Percentiles rank a stretch among this genome's conserved stretches.
These are phyloP conservation scores for Solanum virginianum DNA, from an alignment of 257 asterid genomes.

Conservation along the genomic window DNA sequence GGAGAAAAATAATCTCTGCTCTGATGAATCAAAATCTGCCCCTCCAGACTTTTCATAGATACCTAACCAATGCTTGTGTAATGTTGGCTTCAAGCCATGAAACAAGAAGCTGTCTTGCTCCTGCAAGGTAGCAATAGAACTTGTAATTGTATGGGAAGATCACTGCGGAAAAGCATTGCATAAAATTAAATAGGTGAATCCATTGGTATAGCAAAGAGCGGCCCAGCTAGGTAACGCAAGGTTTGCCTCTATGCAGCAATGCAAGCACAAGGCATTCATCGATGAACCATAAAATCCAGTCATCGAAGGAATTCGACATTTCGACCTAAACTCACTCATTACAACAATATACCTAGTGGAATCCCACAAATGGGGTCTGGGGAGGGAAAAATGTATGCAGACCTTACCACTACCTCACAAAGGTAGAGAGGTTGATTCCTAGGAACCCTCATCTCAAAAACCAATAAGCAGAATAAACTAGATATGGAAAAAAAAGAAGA, in stretches of 20 bases:
- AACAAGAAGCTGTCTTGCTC: slow-evolving; percentile 24
- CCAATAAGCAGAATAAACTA: no score
- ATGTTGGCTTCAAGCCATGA: slow-evolving; percentile 51
- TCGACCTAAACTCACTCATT: background rate
- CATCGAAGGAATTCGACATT: background rate
- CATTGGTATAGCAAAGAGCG: background rate
- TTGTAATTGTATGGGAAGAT: background rate
- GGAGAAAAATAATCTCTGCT: slow-evolving; percentile 50
- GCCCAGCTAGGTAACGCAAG: background rate
- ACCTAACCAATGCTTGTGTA: slow-evolving; percentile 74
- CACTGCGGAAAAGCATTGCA: background rate
- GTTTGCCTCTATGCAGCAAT: background rate
- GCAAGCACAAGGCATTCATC: background rate
- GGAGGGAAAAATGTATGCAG: no score
- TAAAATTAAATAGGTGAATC: background rate
- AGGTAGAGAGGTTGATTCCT: no score
- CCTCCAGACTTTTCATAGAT: slow-evolving; percentile 43
- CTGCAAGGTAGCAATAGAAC: slow-evolving; percentile 21
- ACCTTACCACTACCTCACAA: no score
- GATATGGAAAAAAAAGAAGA: no score
- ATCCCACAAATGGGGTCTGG: no score
- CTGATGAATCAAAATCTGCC: slow-evolving; percentile 56
- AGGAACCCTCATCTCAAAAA: no score
- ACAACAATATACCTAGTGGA: no score
- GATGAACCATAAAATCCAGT: background rate